Evolutionary conservation across 257 asterid genomes (phyloP).

Genomic region (Lycium barbarum): DNA sequence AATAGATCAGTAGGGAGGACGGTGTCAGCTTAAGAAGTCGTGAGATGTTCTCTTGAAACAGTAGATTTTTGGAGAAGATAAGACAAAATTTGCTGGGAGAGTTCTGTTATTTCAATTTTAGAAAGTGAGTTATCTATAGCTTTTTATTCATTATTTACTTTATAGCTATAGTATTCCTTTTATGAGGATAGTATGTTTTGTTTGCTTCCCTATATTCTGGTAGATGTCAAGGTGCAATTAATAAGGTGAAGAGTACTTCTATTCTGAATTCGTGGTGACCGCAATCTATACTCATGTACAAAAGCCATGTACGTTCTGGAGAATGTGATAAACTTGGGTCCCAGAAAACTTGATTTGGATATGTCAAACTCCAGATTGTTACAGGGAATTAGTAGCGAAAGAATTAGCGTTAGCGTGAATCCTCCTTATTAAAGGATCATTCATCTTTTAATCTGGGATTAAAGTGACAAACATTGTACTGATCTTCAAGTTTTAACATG

Average conservation of each 20-base stretch:
- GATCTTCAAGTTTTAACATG: neutral
- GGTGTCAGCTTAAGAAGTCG: neutral
- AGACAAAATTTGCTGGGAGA: neutral
- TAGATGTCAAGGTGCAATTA: neutral
- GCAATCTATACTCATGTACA: neutral
- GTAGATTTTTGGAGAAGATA: neutral
- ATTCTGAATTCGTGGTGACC: neutral
- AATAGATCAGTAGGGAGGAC: neutral
- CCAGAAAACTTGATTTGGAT: slow-evolving; percentile 1
- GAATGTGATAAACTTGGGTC: neutral
- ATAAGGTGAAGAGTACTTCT: neutral
- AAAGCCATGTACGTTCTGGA: neutral
- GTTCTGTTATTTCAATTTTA: neutral
- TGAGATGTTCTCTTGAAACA: neutral
- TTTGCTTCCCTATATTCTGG: neutral
- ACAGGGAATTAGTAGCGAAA: neutral
- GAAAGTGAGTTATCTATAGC: neutral
- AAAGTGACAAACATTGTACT: neutral
- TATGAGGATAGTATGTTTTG: neutral
- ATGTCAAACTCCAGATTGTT: neutral
- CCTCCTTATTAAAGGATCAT: neutral
- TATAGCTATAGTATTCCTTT: neutral
- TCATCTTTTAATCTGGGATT: slow-evolving; percentile 1
- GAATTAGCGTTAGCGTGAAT: neutral
- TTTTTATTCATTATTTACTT: slow-evolving; percentile 11